These are phyloP conservation scores for Ceratobasidium sp. DNA, from an alignment of 1,284 basidiomycete species.

Conservation along the genomic window DNA sequence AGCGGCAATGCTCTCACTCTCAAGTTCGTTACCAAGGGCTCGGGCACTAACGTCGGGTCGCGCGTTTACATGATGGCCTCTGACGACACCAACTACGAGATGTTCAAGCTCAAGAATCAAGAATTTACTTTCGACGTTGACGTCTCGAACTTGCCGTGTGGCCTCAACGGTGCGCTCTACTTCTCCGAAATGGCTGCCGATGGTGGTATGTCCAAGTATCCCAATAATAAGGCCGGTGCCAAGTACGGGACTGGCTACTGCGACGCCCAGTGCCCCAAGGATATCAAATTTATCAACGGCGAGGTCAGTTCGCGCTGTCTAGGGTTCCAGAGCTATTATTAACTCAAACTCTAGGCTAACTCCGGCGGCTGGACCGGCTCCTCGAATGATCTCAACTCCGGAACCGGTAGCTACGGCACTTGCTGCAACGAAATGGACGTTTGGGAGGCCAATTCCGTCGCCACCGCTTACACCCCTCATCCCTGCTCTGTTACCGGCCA, in stretches of 20 bases:
- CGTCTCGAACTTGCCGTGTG: slow-evolving; percentile 68
- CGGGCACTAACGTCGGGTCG: slow-evolving; percentile 66
- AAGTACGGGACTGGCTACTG: too few relatives aligned
- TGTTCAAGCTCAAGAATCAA: slow-evolving; percentile 68
- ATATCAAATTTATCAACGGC: too few relatives aligned
- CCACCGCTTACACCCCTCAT: slow-evolving; percentile 63
- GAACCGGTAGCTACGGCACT: too few relatives aligned
- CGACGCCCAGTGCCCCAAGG: too few relatives aligned
- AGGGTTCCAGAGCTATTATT: not conserved
- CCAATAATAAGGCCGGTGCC: too few relatives aligned
- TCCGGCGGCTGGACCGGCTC: slow-evolving; percentile 25
- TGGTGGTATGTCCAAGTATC: slow-evolving; percentile 65
- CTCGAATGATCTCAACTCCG: slow-evolving; percentile 43
- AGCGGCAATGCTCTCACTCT: slow-evolving; percentile 65
- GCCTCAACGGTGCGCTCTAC: too few relatives aligned
- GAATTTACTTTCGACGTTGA: slow-evolving; percentile 73
- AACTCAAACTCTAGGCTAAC: slow-evolving; percentile 43
- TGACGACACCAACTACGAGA: slow-evolving; percentile 62
- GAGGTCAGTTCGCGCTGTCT: too few relatives aligned
- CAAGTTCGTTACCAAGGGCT: slow-evolving; percentile 64
- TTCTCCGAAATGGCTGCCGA: slow-evolving; percentile 68
- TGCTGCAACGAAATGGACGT: slow-evolving; percentile 50
- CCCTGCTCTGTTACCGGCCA: slow-evolving; percentile 45
- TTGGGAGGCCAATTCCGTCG: slow-evolving; percentile 62
- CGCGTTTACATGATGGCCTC: slow-evolving; percentile 67